These are phyloP conservation scores for Remersonia thermophila DNA, from an alignment of 2,329 filamentous ascomycete species.

Conservation along the genomic window DNA sequence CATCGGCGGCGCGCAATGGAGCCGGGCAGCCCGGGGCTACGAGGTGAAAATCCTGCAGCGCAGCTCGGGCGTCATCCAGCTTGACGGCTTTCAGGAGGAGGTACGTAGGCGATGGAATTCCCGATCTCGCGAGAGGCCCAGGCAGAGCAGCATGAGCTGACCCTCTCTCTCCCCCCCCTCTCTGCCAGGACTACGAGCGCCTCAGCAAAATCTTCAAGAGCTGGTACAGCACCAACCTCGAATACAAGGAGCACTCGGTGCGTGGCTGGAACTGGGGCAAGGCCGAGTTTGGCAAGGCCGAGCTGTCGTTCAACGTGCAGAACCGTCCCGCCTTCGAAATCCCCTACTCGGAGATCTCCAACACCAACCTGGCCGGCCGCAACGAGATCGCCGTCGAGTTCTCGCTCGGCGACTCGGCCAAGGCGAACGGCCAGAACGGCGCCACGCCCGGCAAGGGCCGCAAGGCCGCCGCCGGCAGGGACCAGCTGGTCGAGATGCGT, in stretches of 20 bases:
- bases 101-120: slow-evolving; percentile 27
- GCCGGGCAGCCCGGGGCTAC: slow-evolving; percentile 79
- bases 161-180: slow-evolving; percentile 1
- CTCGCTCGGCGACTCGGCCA: slow-evolving; percentile 60
- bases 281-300: slow-evolving; percentile 88
- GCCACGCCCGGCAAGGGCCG: slow-evolving; percentile 67
- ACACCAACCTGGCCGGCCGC: slow-evolving; percentile 93
- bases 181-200: slow-evolving; percentile 67
- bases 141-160: slow-evolving; percentile 6
- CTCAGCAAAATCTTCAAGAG: slow-evolving; percentile 89
- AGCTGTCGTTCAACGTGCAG: slow-evolving; percentile 92
- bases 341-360: slow-evolving; percentile 92
- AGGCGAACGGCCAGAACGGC: slow-evolving; percentile 60
- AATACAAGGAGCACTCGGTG: slow-evolving; percentile 85
- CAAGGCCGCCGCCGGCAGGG: slow-evolving; percentile 77
- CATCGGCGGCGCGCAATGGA: slow-evolving; percentile 85
- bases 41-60: slow-evolving; percentile 86
- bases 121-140: neutral
- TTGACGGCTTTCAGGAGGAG: slow-evolving; percentile 90
- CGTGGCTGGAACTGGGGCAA: slow-evolving; percentile 99
- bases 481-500: slow-evolving; percentile 95
- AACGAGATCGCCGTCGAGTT: slow-evolving; percentile 98
- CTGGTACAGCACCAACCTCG: slow-evolving; percentile 90
- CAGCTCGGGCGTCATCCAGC: slow-evolving; percentile 73
- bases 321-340: slow-evolving; percentile 95